Conservation (phyloP, 75 land plant species). For the Cunninghamia lanceolata region DNA sequence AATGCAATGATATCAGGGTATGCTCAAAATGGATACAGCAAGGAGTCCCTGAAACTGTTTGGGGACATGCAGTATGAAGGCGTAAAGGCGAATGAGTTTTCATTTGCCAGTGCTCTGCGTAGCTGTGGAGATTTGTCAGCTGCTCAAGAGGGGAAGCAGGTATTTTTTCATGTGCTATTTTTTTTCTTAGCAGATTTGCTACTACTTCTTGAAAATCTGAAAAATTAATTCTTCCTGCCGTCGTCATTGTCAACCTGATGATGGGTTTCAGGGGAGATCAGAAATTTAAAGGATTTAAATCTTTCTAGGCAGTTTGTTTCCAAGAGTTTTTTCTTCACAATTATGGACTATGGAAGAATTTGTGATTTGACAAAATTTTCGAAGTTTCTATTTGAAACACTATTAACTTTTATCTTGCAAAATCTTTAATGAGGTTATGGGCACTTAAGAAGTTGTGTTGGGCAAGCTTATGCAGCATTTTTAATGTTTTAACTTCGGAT, state of each 20-base stretch:
- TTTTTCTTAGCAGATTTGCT: not conserved
- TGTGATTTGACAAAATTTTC: not conserved
- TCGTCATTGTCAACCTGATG: not conserved
- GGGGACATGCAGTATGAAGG: constrained; percentile 3
- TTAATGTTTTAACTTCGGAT: not conserved
- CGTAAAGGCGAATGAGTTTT: not conserved
- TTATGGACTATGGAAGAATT: no score
- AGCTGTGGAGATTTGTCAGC: constrained; percentile 18
- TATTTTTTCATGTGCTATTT: not conserved
- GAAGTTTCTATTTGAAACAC: not conserved
- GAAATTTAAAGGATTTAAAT: not conserved
- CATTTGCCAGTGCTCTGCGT: constrained; percentile 12
- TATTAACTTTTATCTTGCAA: not conserved
- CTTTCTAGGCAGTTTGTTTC: not conserved
- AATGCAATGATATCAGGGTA: constrained; percentile 13
- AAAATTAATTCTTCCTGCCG: not conserved
- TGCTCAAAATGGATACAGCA: constrained; percentile 1
- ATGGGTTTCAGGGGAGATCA: not conserved
- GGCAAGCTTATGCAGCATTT: not conserved
- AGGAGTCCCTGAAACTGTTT: not conserved
- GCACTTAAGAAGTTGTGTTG: not conserved
- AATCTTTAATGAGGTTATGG: no score
- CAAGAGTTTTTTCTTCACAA: no score
- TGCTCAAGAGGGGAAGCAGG: constrained; percentile 9
- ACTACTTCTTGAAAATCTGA: not conserved